Percentiles rank a stretch among this genome's conserved stretches.
phyloP scores from a whole-genome alignment of 345 rosid genomes.

The Citrus cavaleriei region DNA sequence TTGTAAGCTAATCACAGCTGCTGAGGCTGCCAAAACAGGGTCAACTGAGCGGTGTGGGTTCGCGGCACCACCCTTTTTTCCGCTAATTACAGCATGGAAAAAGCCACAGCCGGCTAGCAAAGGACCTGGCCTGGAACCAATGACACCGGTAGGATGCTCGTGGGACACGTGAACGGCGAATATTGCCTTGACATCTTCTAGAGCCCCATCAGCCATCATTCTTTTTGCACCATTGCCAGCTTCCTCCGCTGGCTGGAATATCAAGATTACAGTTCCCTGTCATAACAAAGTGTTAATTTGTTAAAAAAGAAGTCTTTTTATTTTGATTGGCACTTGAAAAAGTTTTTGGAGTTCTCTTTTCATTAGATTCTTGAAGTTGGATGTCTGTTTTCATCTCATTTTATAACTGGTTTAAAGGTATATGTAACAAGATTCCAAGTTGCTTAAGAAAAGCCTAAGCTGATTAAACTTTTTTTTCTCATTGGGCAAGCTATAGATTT shows the following conservation, averaged over 20 bases:
- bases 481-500: background rate
- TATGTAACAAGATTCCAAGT: background rate
- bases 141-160: conserved; percentile 62
- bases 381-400: background rate
- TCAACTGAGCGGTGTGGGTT: conserved; percentile 30
- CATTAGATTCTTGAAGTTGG: background rate
- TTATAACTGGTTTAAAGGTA: background rate
- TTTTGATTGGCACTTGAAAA: background rate
- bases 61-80: conserved; percentile 22
- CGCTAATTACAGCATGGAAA: conserved; percentile 57
- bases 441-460: background rate
- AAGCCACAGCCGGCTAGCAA: conserved; percentile 90
- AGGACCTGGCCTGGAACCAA: conserved; percentile 86
- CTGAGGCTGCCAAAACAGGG: conserved; percentile 70
- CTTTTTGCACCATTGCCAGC: conserved; percentile 91
- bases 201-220: conserved; percentile 77
- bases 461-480: background rate
- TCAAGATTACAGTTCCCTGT: conserved; percentile 76
- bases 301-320: background rate
- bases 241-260: conserved; percentile 98
- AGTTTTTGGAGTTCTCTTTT: background rate
- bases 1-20: conserved; percentile 75
- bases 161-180: conserved; percentile 90
- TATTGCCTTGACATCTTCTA: conserved; percentile 70
- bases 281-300: background rate